These are phyloP conservation scores for Zygosaccharomyces bisporus DNA, from an alignment of 805 yeast genomes.

Conservation along the genomic window DNA sequence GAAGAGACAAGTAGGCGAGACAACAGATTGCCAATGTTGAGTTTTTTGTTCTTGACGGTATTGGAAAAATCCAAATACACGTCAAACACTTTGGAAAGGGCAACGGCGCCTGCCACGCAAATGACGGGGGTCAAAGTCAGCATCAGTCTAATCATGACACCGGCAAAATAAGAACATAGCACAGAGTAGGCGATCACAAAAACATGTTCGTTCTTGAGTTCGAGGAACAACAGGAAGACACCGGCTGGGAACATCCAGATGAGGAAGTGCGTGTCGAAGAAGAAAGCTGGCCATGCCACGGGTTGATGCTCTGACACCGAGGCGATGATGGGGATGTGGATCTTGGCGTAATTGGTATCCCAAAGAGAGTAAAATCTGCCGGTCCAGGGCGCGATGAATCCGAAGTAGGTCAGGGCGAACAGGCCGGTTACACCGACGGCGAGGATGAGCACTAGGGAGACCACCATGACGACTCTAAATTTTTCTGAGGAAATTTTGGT, in stretches of 20 bases:
- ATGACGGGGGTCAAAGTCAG: slow-evolving; percentile 93
- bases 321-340: slow-evolving; percentile 97
- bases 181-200: slow-evolving; percentile 89
- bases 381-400: slow-evolving; percentile 98
- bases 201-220: slow-evolving; percentile 85
- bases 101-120: slow-evolving; percentile 89
- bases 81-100: slow-evolving; percentile 79
- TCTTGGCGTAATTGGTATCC: slow-evolving; percentile 97
- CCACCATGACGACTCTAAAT: slow-evolving; percentile 64
- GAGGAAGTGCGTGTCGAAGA: slow-evolving; percentile 86
- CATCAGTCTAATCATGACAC: slow-evolving; percentile 98
- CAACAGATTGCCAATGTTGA: slow-evolving; percentile 37
- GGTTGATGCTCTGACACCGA: slow-evolving; percentile 99
- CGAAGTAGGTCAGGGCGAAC: slow-evolving; percentile 77
- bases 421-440: slow-evolving; percentile 66
- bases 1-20: slow-evolving; percentile 61
- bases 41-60: slow-evolving; percentile 10
- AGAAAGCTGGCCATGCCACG: slow-evolving; percentile 99
- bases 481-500: slow-evolving; percentile 66
- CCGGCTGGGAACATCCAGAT: slow-evolving; percentile 99
- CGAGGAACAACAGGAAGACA: slow-evolving; percentile 83
- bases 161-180: slow-evolving; percentile 95
- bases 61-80: slow-evolving; percentile 65
- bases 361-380: slow-evolving; percentile 98
- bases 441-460: slow-evolving; percentile 54